Conservation (phyloP, 2,329 filamentous ascomycete genomes). For the Cercospora citrullina region DNA sequence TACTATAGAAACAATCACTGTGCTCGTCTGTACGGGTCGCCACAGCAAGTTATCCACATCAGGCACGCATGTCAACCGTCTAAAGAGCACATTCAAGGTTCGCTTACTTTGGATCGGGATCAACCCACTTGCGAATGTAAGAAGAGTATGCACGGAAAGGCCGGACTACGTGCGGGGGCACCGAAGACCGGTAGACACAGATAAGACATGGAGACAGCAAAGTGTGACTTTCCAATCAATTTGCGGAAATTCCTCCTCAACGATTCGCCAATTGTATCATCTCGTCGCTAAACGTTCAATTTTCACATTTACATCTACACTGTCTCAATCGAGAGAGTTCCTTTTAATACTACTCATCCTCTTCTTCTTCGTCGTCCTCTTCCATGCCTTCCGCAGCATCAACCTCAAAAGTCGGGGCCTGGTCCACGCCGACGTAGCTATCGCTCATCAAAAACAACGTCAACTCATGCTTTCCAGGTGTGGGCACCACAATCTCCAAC, state of each 20-base stretch:
- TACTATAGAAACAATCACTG: background rate
- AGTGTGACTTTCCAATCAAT: background rate
- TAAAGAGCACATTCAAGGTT: background rate
- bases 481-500: slow-evolving; percentile 85
- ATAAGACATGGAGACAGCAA: background rate
- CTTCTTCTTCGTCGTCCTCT: slow-evolving; percentile 84
- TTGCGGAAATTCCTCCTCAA: no score
- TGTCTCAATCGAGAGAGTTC: background rate
- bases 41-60: background rate
- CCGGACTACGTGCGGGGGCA: background rate
- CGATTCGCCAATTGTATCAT: background rate
- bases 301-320: background rate
- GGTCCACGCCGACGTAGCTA: slow-evolving; percentile 94
- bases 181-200: background rate
- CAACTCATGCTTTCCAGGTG: slow-evolving; percentile 78
- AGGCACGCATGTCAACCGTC: background rate
- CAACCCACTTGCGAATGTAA: background rate
- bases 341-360: slow-evolving; percentile 50
- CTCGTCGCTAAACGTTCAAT: background rate
- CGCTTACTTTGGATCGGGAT: background rate
- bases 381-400: slow-evolving; percentile 91
- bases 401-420: slow-evolving; percentile 86
- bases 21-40: background rate
- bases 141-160: background rate
- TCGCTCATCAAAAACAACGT: slow-evolving; percentile 97